Conservation (phyloP, 2,329 filamentous ascomycete species). For the Pyrenophora tritici-repentis region DNA sequence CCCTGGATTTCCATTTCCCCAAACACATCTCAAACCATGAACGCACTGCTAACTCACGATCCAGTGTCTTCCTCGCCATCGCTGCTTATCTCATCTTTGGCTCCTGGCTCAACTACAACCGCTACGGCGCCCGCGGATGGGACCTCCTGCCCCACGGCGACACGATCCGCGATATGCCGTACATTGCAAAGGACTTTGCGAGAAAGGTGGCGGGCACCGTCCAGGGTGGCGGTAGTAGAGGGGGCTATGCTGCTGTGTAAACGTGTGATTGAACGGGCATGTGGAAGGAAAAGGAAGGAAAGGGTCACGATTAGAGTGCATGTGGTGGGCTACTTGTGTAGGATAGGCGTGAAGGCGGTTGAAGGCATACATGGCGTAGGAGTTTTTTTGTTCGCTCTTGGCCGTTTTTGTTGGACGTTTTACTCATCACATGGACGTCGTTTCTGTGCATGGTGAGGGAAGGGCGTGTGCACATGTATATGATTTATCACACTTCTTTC, state of each 20-base stretch:
- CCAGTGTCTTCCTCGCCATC: slow-evolving; percentile 79
- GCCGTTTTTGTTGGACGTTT: no score
- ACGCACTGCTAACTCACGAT: slow-evolving; percentile 13
- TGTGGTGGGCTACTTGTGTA: no score
- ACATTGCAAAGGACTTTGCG: slow-evolving; percentile 86
- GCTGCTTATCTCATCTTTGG: slow-evolving; percentile 96
- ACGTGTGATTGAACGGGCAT: not conserved
- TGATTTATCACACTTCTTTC: no score
- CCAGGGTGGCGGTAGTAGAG: slow-evolving; percentile 80
- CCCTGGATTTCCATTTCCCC: not conserved
- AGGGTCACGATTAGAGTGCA: no score
- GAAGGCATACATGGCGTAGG: no score
- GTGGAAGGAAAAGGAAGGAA: no score
- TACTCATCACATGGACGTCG: no score
- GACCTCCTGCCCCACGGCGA: slow-evolving; percentile 92
- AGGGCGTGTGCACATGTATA: no score
- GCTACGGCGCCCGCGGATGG: slow-evolving; percentile 93
- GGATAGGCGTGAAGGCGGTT: no score
- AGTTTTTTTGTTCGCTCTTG: no score
- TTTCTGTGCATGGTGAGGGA: no score
- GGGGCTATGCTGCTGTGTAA: slow-evolving; percentile 91
- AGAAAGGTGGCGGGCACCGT: slow-evolving; percentile 80
- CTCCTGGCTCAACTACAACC: slow-evolving; percentile 98
- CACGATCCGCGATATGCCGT: slow-evolving; percentile 88
- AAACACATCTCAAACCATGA: not conserved